Evolutionary conservation across 2,329 filamentous ascomycete genomes (phyloP), one percentile per base, ranked within the genome.

Genomic region (Malbranchea cinnamomea): DNA sequence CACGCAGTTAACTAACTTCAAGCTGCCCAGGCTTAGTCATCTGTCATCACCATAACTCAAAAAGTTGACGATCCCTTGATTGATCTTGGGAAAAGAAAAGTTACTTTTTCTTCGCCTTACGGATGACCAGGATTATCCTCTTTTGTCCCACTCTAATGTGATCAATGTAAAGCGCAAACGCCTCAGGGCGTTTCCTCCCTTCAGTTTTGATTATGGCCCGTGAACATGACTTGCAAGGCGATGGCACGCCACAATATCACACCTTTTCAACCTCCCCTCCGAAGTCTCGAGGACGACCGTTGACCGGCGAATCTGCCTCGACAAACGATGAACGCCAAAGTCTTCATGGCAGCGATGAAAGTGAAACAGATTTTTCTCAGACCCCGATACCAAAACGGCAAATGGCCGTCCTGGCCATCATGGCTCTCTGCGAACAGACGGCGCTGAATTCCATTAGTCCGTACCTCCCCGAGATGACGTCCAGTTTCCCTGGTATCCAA

Each of bases 381-480:
- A 81, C 82, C 2, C 85, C 87, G 0, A 59, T 98, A 11, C 89
- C 89, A 0, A 72, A 73, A 40, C 73, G 67, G 41, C 89, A 95
- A 60, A 75, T 98, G 37, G 67, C 74, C 4, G 70, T 95, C 8
- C 63, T 98, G 19, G 87, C 87, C 1, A 60, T 94, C 40, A 80
- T 98, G 36, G 85, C 85, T 5, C 66, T 98, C 13, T 79, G 81
- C 31, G 89, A 98, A 52, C 89, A 98, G 62, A 95, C 87, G 0
- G 89, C 89, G 0, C 68, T 98, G 48, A 98, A 98, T 54, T 93
- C 84, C 13, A 94, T 98, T 46, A 80, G 78, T 7, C 89, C 89
- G 1, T 98, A 98, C 53, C 70, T 98, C 2, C 89, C 89, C 0
- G 72, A 84, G 43, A 95, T 98, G 87, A 76, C 85, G 2, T 71